Evolutionary conservation across 352 stramenopile genomes (phyloP), one percentile per base, ranked within the genome.

Genomic region (Albugo candida): DNA sequence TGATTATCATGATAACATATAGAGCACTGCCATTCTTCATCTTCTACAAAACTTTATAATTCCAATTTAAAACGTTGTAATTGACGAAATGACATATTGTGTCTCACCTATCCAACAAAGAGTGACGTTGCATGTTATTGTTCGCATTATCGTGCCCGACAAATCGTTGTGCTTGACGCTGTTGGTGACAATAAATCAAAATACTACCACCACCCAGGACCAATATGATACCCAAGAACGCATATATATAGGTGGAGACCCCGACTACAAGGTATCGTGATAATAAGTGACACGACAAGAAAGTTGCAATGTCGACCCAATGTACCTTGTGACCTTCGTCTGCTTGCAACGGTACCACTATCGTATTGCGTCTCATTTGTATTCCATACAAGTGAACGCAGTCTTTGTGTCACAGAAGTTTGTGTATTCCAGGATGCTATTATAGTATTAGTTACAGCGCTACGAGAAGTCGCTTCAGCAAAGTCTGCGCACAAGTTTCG

Each of bases 81-180:
- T 53, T 12, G n/a, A 13, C 46, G 17, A 19, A 46, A 12, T 47
- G 1, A 17, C 13, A 16, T 16, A 20, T n/a, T 31, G 14, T 31
- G 24, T 3, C 24, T 31, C 17, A 70, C 62, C 62, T 84, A 47
- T 88, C 76, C 27, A 86, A 64, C 12, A 88, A 65, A 38, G 78
- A 82, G 50, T 88, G 66, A 12, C 76, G 69, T 60, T 88, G 76
- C 70, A 88, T 85, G 58, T 88, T 88, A 64, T 88, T 88, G 59
- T 81, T 81, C 53, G 55, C 56, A 41, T 85, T 88, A 61, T 84
- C 70, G 27, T 64, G 40, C 34, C 82, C 65, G 14, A 76, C 59
- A 36, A 73, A 83, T 0, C 62, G 70, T 17, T 54, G 60, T 6
- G 80, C 14, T 8, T 70, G 70, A 10, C 69, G 70, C 44, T 80